phyloP scores from a whole-genome alignment of 2,329 filamentous ascomycete genomes.

The Neonectria coccinea region DNA sequence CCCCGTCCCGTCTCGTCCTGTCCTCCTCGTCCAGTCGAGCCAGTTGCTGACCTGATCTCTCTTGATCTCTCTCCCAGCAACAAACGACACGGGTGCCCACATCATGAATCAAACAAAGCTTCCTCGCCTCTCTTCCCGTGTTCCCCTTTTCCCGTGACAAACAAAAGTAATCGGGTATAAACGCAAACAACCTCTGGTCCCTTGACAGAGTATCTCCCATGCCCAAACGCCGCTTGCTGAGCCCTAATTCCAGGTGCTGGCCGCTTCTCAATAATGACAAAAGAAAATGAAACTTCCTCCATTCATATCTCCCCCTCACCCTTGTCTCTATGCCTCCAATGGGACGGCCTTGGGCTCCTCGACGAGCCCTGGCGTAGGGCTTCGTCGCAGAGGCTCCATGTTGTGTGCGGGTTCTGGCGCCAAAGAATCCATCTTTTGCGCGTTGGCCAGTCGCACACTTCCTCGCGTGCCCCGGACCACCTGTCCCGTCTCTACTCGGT shows the following conservation, averaged over 20 bases:
- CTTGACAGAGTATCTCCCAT: conserved; percentile 28
- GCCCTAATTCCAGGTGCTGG: conserved; percentile 23
- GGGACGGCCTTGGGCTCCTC: conserved; percentile 40
- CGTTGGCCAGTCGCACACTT: conserved; percentile 70
- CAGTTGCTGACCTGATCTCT: conserved; percentile 28
- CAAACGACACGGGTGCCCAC: conserved; percentile 36
- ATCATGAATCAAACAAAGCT: conserved; percentile 34
- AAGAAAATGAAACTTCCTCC: conserved; percentile 10
- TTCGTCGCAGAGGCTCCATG: conserved; percentile 56
- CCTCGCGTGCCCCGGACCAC: conserved; percentile 74
- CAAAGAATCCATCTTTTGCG: conserved; percentile 55
- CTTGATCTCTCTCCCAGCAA: conserved; percentile 29
- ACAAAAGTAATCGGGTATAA: conserved; percentile 49
- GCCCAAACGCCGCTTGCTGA: conserved; percentile 34
- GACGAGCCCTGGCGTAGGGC: conserved; percentile 47
- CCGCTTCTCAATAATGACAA: conserved; percentile 20
- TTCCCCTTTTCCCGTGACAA: conserved; percentile 38
- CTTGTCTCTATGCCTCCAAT: conserved; percentile 32
- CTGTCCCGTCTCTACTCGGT: conserved; percentile 82
- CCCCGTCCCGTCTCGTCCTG: conserved; percentile 17
- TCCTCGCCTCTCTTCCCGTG: conserved; percentile 19
- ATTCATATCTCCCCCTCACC: neutral
- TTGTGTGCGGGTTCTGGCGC: conserved; percentile 50
- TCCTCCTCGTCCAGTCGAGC: conserved; percentile 23
- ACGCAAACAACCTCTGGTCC: conserved; percentile 45